Base-by-base conservation (phyloP, 495 filamentous ascomycete species). In the Penicillium crystallinum region DNA sequence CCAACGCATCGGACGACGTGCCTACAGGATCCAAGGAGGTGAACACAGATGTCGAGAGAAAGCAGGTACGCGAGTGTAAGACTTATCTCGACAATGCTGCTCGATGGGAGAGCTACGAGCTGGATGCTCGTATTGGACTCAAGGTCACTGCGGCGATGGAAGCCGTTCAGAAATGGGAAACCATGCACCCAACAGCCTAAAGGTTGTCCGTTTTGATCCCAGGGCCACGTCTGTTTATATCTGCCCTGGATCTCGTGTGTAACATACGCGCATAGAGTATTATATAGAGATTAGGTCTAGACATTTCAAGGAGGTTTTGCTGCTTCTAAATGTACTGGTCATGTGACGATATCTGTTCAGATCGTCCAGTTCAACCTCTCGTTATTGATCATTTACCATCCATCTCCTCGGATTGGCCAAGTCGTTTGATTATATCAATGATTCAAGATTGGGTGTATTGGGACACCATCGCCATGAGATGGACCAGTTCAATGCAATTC, bases 101-200 rank as follows among this genome's bases (percentile, higher is more conserved):
- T 17, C 81, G 73, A 19, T 97, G 90, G 89, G 92, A 96, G 57
- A 74, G 77, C 12, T 97, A 88, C 63, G 83, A 93, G 39, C 75
- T 97, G 30, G 95, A 98, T 65, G 85, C 88, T 38, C 79, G 93
- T 45, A 81, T 96, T 46, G 88, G 89, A 22, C 74, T 96, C 66
- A 88, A 91, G 57, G 83, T 96, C 42, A 88, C 88, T 47, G 90
- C 90, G 22, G 88, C 82, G 2, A 65, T 87, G 59, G 84, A 89
- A 58, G 93, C 87, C 0, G 67, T 97, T n/a, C 79, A 72, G 51
- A 87, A 86, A 68, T 83, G 85, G 72, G 81, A 76, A 52, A 65
- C 9, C 12, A 52, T 58, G 46, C 68, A 75, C 50, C 53, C 63
- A n/a, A 40, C 55, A 5, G 36, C 45, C 6, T 37, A 51, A 39